phyloP scores from a whole-genome alignment of 1,284 basidiomycete genomes.

The Puccinia triticina region DNA sequence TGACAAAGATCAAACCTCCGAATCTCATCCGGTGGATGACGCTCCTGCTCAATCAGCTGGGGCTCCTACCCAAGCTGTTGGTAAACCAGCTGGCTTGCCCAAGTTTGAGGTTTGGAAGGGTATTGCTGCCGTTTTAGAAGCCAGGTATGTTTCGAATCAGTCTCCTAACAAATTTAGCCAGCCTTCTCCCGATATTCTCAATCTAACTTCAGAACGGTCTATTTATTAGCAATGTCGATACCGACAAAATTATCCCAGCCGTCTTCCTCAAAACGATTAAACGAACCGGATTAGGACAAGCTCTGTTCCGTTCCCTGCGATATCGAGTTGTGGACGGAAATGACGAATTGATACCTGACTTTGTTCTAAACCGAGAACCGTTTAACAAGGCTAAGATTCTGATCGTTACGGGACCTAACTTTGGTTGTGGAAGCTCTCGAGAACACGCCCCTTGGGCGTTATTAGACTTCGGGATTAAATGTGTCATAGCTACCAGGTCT shows the following conservation, averaged over 20 bases:
- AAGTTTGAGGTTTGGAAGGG: conserved; percentile 68
- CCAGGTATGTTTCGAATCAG: conserved; percentile 9
- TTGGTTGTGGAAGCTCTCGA: conserved; percentile 89
- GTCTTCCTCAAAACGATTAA: conserved; percentile 72
- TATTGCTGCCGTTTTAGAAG: conserved; percentile 49
- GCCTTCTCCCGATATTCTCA: not conserved
- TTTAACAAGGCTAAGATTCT: conserved; percentile 80
- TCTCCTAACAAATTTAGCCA: conserved; percentile 78
- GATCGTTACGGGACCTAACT: conserved; percentile 86
- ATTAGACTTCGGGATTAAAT: conserved; percentile 92
- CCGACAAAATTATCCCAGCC: conserved; percentile 89
- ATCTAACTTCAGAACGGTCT: not conserved
- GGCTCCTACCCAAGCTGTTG: conserved; percentile 66
- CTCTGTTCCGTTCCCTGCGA: conserved; percentile 81
- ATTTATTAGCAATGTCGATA: conserved; percentile 80
- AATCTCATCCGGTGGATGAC: conserved; percentile 55
- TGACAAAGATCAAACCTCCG: conserved; percentile 53
- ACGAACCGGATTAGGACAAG: conserved; percentile 85
- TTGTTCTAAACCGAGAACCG: conserved; percentile 83
- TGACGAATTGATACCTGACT: conserved; percentile 72
- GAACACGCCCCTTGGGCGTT: conserved; percentile 97
- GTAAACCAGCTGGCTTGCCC: conserved; percentile 65
- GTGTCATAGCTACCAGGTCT: conserved; percentile 75
- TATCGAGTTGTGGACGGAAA: conserved; percentile 72
- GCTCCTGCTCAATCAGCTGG: conserved; percentile 56